Evolutionary conservation across 805 yeast species (phyloP), one percentile per base, ranked within the genome.

Genomic region (Deakozyma indianensis): DNA sequence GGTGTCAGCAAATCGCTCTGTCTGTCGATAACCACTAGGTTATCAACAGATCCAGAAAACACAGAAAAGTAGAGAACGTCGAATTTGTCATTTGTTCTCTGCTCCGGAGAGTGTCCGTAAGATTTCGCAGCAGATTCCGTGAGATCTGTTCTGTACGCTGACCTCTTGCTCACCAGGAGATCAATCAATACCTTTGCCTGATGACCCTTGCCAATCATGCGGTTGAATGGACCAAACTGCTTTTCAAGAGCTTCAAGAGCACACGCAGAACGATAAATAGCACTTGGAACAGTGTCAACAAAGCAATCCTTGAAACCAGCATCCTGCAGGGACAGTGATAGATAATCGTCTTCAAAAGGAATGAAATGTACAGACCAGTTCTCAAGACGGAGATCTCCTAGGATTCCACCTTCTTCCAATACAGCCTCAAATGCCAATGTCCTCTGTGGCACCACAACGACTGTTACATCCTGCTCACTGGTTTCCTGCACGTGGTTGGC

Each of bases 21-120:
- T 42, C 98, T 67, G 56, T 90, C 97, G 20, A 90, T 56, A 1
- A 88, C 79, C 3, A 90, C 69, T 23, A 88, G 62, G 56, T 90
- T 94, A 44, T 67, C 71, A 23, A 66, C 52, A 4, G 56, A 49
- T 14, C 66, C 66, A 1, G 53, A 49, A 42, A 62, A 58, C 0
- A 56, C 49, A 43, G 52, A 46, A 27, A 61, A 59, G 47, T 55
- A 55, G 43, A 55, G 40, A 50, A 59, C 49, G 44, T 57, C 61
- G 47, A 54, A 53, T 18, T 43, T 44, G 18, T 41, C 41, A 40
- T 15, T 41, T 42, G 24, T 29, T 45, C 25, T 45, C 23, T 35
- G 7, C 35, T 27, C 21, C 20, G 27, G 23, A 15, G 23, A 18
- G 41, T 18, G 16, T 38, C 23, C 4, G 43, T 40, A 18, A 27